Conservation (phyloP, 1,139 yeast species). For the Wickerhamomyces sp. region DNA sequence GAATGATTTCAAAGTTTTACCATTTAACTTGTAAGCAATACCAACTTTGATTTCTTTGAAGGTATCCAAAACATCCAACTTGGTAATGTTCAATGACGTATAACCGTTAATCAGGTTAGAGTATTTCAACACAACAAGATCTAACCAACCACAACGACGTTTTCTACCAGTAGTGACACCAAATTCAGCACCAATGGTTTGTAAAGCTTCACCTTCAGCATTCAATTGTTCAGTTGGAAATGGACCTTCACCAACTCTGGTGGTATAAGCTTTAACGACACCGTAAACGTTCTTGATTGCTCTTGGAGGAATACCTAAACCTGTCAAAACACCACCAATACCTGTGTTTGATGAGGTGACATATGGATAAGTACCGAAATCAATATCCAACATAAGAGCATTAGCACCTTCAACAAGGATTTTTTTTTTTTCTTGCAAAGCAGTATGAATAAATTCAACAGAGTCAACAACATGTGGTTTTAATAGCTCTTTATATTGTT, state of each 20-base stretch:
- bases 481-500: slow-evolving; percentile 64
- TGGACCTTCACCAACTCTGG: slow-evolving; percentile 99
- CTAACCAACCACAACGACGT: slow-evolving; percentile 99
- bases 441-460: slow-evolving; percentile 82
- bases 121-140: slow-evolving; percentile 88
- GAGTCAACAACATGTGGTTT: slow-evolving; percentile 94
- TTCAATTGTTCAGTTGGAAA: slow-evolving; percentile 98
- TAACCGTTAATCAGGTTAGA: slow-evolving; percentile 91
- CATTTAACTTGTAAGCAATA: slow-evolving; percentile 73
- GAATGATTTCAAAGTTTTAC: slow-evolving; percentile 70
- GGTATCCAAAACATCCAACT: slow-evolving; percentile 88
- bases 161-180: slow-evolving; percentile 99
- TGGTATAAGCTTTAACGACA: slow-evolving; percentile 97
- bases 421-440: slow-evolving; percentile 72
- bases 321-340: slow-evolving; percentile 97
- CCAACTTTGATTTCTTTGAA: slow-evolving; percentile 87
- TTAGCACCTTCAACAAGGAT: slow-evolving; percentile 97
- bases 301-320: slow-evolving; percentile 91
- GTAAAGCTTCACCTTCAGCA: slow-evolving; percentile 79
- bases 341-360: slow-evolving; percentile 96
- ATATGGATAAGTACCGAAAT: slow-evolving; percentile 96
- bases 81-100: slow-evolving; percentile 90
- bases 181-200: slow-evolving; percentile 87
- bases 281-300: slow-evolving; percentile 80
- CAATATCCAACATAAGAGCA: slow-evolving; percentile 95